A percentile compares a stretch with the other conserved stretches of the same genome.
Evolutionary conservation across 2,329 filamentous ascomycete genomes (phyloP).

Genomic region (Ophiostoma angusticollis): DNA sequence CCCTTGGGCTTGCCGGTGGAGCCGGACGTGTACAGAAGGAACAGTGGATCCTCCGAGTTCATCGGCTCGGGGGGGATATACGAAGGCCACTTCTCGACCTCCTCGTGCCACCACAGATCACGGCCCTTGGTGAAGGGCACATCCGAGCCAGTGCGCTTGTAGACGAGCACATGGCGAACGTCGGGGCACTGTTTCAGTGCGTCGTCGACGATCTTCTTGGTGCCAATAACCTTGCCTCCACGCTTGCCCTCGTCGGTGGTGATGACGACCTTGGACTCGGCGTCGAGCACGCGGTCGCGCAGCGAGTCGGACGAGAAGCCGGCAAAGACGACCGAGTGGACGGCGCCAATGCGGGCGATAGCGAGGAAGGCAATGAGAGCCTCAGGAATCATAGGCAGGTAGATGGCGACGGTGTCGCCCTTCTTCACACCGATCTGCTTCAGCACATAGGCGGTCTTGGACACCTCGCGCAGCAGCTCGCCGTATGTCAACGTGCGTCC

Average conservation of each 20-base stretch:
- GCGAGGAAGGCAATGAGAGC: slow-evolving; percentile 84
- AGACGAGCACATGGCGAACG: slow-evolving; percentile 76
- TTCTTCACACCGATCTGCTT: slow-evolving; percentile 95
- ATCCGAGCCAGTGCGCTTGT: slow-evolving; percentile 86
- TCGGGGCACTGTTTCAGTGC: slow-evolving; percentile 91
- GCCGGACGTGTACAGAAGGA: slow-evolving; percentile 94
- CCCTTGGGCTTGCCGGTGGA: slow-evolving; percentile 98
- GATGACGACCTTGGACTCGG: slow-evolving; percentile 83
- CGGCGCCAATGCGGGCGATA: slow-evolving; percentile 79
- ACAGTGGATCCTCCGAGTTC: slow-evolving; percentile 89
- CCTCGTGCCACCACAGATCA: slow-evolving; percentile 97
- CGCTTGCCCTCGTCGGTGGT: slow-evolving; percentile 97
- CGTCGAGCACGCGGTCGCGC: slow-evolving; percentile 87
- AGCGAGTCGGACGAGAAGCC: slow-evolving; percentile 96
- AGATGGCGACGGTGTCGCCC: slow-evolving; percentile 93
- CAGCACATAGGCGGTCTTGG: slow-evolving; percentile 70
- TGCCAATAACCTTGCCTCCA: slow-evolving; percentile 91
- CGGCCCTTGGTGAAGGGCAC: slow-evolving; percentile 81
- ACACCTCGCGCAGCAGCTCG: slow-evolving; percentile 87
- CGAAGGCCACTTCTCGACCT: slow-evolving; percentile 88
- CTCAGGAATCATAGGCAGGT: slow-evolving; percentile 98
- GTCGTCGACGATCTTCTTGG: slow-evolving; percentile 98
- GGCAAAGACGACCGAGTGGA: slow-evolving; percentile 96
- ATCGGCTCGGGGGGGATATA: slow-evolving; percentile 84
- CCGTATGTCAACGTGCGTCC: slow-evolving; percentile 85